These are phyloP conservation scores for Byssothecium circinans DNA, from an alignment of 2,329 filamentous ascomycete genomes.

Conservation along the genomic window DNA sequence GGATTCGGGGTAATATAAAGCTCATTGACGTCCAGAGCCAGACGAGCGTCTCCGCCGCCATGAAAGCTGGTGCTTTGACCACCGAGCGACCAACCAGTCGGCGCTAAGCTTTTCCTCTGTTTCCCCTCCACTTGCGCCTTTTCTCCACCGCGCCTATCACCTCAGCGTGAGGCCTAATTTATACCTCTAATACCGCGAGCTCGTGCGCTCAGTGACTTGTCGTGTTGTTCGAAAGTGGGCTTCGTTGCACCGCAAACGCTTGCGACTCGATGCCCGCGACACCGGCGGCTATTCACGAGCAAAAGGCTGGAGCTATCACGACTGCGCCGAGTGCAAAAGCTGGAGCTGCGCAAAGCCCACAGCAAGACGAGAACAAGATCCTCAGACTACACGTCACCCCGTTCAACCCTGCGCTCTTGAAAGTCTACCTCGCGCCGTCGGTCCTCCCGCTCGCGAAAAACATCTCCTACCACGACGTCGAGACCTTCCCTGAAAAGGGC, in stretches of 20 bases:
- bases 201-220: neutral
- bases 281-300: slow-evolving; percentile 25
- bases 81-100: slow-evolving; percentile 16
- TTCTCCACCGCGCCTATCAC: slow-evolving; percentile 15
- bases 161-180: slow-evolving; percentile 11
- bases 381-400: slow-evolving; percentile 84
- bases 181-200: slow-evolving; percentile 4
- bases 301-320: slow-evolving; percentile 28
- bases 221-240: neutral
- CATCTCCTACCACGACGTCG: slow-evolving; percentile 83
- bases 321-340: slow-evolving; percentile 40
- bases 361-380: slow-evolving; percentile 21
- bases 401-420: slow-evolving; percentile 73
- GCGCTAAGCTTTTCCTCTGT: slow-evolving; percentile 37
- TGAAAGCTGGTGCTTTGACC: slow-evolving; percentile 15
- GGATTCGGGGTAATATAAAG: neutral
- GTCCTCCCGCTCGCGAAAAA: slow-evolving; percentile 69
- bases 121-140: slow-evolving; percentile 26
- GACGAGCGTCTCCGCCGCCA: slow-evolving; percentile 5
- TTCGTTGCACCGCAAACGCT: slow-evolving; percentile 19
- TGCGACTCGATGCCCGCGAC: slow-evolving; percentile 37
- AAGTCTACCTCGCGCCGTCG: slow-evolving; percentile 69
- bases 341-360: slow-evolving; percentile 14
- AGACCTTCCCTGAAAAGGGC: slow-evolving; percentile 85
- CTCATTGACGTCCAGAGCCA: slow-evolving; percentile 5